Percentiles rank a stretch among this genome's conserved stretches.
These are phyloP conservation scores for Diaporthe sp. DNA, from an alignment of 2,329 filamentous ascomycete genomes.

Conservation along the genomic window DNA sequence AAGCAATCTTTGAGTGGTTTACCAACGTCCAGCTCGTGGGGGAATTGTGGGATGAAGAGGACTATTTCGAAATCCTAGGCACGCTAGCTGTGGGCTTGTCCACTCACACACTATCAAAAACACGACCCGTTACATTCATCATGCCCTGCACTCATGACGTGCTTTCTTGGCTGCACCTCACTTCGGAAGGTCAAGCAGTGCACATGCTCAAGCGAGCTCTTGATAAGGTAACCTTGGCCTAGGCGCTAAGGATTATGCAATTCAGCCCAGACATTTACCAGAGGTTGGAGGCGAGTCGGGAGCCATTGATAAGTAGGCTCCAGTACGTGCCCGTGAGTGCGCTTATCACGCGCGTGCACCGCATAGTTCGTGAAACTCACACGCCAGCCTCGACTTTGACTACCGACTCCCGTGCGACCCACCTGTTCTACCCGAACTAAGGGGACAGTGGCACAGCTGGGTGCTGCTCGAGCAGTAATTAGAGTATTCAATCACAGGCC, in stretches of 20 bases:
- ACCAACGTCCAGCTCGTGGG: not conserved
- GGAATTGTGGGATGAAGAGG: not conserved
- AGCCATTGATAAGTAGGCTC: conserved; percentile 17
- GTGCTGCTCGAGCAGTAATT: not conserved
- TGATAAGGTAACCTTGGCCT: conserved; percentile 18
- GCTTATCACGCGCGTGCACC: not conserved
- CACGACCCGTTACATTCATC: conserved; percentile 20
- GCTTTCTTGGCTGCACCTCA: conserved; percentile 32
- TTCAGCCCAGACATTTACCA: conserved; percentile 19
- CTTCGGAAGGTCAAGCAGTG: conserved; percentile 16
- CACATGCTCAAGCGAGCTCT: conserved; percentile 19
- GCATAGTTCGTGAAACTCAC: not conserved
- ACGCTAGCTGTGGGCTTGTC: not conserved
- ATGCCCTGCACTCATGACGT: conserved; percentile 25
- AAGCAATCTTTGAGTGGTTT: not conserved
- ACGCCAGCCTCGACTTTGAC: not conserved
- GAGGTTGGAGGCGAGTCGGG: not conserved
- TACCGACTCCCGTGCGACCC: not conserved
- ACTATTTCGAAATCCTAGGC: not conserved
- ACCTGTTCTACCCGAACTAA: not conserved
- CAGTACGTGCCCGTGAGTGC: not conserved
- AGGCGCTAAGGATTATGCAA: conserved; percentile 31
- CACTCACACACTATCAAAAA: conserved; percentile 7
- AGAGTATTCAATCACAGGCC: not conserved
- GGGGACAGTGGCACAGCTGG: not conserved